Base-by-base conservation (phyloP, 1,284 basidiomycete species). In the Cutaneotrichosporon cutaneum region DNA sequence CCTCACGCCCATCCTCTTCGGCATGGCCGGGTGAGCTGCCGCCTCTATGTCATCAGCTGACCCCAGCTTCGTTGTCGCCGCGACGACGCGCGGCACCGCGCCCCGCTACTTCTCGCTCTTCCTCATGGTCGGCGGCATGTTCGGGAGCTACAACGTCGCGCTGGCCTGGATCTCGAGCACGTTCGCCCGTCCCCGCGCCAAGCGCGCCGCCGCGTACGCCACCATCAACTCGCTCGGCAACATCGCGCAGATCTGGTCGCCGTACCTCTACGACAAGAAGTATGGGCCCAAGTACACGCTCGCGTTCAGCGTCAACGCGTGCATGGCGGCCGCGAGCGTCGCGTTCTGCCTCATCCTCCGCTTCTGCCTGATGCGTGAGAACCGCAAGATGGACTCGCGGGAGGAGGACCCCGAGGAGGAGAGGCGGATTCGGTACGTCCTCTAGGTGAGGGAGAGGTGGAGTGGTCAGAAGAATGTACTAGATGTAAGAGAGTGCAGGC, bases 41-140 rank as follows among this genome's bases (percentile, higher is more conserved):
- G n/a, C n/a, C n/a, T n/a, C n/a, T n/a, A n/a, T n/a, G n/a, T n/a
- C n/a, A n/a, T n/a, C n/a, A n/a, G n/a, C n/a, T n/a, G n/a, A n/a
- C n/a, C n/a, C n/a, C n/a, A n/a, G 55, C 22, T 64, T 65, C 63
- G 67, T 75, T 39, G 65, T 74, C 42, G 73, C 73, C 22, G 66
- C 70, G 1, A 59, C 69, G 11, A 72, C 72, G 1, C 62, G 54
- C 14, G 63, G 58, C 30, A 68, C 69, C 7, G 74, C 63, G 0
- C 65, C 72, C 0, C 67, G 76, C 33, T 76, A 77, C 64, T 64
- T 73, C 53, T 69, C 72, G 11, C 59, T 75, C 21, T 75, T 77
- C 66, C 60, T 77, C 24, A 70, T 76, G 70, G 56, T 72, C 35
- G 70, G 70, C 30, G 70, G 70, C 13, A 56, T 68, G 44, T 68